These are phyloP conservation scores for Saprolegnia parasitica DNA, from an alignment of 352 stramenopile species.

Conservation along the genomic window DNA sequence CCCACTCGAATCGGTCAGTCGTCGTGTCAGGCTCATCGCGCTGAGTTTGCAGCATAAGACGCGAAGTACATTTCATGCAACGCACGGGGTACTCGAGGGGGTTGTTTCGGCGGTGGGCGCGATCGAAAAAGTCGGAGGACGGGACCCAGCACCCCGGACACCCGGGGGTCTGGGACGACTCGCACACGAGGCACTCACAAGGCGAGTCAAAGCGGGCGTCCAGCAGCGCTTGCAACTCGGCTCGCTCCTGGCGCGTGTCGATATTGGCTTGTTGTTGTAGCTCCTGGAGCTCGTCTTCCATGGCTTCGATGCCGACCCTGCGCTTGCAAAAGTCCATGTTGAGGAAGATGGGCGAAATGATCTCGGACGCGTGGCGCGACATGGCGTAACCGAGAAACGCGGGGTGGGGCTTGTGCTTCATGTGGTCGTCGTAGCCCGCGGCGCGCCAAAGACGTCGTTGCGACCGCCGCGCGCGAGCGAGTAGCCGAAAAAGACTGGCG, in stretches of 20 bases:
- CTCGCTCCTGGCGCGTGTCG: slow-evolving; percentile 30
- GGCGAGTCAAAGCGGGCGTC: slow-evolving; percentile 32
- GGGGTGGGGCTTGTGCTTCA: slow-evolving; percentile 38
- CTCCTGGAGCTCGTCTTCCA: slow-evolving; percentile 12
- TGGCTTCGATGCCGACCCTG: slow-evolving; percentile 37
- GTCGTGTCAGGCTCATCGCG: neutral
- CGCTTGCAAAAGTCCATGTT: slow-evolving; percentile 50
- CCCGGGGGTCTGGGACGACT: slow-evolving; percentile 34
- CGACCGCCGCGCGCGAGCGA: slow-evolving; percentile 43
- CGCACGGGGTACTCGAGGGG: slow-evolving; percentile 46
- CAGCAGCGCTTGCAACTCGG: slow-evolving; percentile 38
- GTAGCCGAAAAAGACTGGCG: slow-evolving; percentile 54
- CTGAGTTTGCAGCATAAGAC: neutral
- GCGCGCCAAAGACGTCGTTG: slow-evolving; percentile 32
- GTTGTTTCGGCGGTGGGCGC: slow-evolving; percentile 36
- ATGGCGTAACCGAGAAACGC: slow-evolving; percentile 53
- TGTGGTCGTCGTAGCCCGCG: neutral
- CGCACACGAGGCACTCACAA: slow-evolving; percentile 39
- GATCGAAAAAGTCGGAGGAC: slow-evolving; percentile 37
- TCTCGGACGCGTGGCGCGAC: slow-evolving; percentile 38
- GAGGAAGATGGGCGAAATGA: slow-evolving; percentile 69
- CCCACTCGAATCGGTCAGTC: neutral
- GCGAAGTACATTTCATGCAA: slow-evolving; percentile 31
- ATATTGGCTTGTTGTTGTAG: slow-evolving; percentile 24
- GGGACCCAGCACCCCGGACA: slow-evolving; percentile 71